Evolutionary conservation across 2,329 filamentous ascomycete species (phyloP).

Genomic region (Alternaria metachromatica): DNA sequence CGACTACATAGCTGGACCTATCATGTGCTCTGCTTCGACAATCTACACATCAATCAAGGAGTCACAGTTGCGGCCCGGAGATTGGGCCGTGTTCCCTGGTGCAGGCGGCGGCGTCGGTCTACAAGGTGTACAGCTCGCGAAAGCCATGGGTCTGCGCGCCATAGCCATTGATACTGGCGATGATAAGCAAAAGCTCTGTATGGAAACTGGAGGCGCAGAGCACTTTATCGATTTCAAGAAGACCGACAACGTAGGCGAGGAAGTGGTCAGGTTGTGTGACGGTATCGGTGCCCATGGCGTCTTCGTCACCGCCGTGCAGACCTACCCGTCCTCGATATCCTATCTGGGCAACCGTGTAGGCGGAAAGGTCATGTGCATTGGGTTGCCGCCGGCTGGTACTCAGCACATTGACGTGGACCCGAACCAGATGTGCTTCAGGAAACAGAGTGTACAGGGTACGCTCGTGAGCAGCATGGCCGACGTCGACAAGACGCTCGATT

Average conservation of each 20-base stretch:
- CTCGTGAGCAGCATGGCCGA: constrained; percentile 58
- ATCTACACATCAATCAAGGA: constrained; percentile 64
- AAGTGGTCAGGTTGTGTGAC: constrained; percentile 43
- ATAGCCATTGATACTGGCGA: constrained; percentile 48
- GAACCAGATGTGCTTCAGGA: constrained; percentile 44
- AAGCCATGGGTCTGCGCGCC: constrained; percentile 48
- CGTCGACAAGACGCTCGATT: constrained; percentile 56
- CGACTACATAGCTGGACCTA: constrained; percentile 64
- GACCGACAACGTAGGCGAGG: constrained; percentile 39
- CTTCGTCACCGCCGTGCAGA: constrained; percentile 47
- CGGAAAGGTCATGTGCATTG: constrained; percentile 61
- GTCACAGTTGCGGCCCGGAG: constrained; percentile 57
- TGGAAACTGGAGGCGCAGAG: constrained; percentile 44
- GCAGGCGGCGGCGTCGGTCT: constrained; percentile 64
- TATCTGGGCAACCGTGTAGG: constrained; percentile 56
- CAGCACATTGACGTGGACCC: constrained; percentile 45
- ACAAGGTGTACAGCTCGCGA: constrained; percentile 60
- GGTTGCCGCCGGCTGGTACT: constrained; percentile 45
- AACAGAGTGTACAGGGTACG: constrained; percentile 44
- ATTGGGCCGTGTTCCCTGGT: constrained; percentile 64
- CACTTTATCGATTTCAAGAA: constrained; percentile 49
- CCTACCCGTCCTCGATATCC: constrained; percentile 36
- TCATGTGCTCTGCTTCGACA: constrained; percentile 67
- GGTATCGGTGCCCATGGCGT: constrained; percentile 50
- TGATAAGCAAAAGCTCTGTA: constrained; percentile 45